These are phyloP conservation scores for Umbelopsis ramanniana DNA, from an alignment of 192 early-diverging fungal genomes.

Conservation along the genomic window DNA sequence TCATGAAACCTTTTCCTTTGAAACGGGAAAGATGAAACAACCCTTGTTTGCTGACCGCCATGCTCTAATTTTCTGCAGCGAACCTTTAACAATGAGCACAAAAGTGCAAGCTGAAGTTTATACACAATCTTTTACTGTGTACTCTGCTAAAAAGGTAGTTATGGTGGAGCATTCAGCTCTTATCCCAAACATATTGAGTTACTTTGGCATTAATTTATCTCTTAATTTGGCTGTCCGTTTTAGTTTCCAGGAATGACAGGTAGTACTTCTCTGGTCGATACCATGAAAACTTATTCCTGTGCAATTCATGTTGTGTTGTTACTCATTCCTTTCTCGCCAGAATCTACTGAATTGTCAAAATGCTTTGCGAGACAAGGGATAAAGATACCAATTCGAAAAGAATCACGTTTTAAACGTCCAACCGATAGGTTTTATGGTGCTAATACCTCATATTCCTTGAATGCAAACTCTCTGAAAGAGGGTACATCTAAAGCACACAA, in stretches of 20 bases:
- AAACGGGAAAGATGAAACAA: too few relatives aligned
- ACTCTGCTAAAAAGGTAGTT: conserved; percentile 67
- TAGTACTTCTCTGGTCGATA: too few relatives aligned
- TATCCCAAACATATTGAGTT: not conserved
- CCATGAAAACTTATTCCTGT: too few relatives aligned
- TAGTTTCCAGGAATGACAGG: conserved; percentile 69
- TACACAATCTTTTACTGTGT: conserved; percentile 71
- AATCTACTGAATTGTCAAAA: conserved; percentile 75
- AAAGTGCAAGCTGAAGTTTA: conserved; percentile 55
- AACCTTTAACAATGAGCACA: conserved; percentile 28
- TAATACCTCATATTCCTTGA: conserved; percentile 18
- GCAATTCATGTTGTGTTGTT: too few relatives aligned
- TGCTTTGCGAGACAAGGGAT: conserved; percentile 77
- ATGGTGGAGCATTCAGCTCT: too few relatives aligned
- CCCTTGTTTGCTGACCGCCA: too few relatives aligned
- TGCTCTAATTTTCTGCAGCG: not conserved
- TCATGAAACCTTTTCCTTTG: not conserved
- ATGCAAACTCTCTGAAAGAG: not conserved
- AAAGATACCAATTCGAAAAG: conserved; percentile 78
- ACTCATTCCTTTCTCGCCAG: conserved; percentile 33
- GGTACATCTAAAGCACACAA: not conserved
- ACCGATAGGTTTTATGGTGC: conserved; percentile 19
- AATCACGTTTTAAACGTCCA: conserved; percentile 27
- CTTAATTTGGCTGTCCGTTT: too few relatives aligned
- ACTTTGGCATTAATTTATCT: not conserved